phyloP scores from a whole-genome alignment of 2,329 filamentous ascomycete genomes.

The Neopestalotiopsis clavispora region DNA sequence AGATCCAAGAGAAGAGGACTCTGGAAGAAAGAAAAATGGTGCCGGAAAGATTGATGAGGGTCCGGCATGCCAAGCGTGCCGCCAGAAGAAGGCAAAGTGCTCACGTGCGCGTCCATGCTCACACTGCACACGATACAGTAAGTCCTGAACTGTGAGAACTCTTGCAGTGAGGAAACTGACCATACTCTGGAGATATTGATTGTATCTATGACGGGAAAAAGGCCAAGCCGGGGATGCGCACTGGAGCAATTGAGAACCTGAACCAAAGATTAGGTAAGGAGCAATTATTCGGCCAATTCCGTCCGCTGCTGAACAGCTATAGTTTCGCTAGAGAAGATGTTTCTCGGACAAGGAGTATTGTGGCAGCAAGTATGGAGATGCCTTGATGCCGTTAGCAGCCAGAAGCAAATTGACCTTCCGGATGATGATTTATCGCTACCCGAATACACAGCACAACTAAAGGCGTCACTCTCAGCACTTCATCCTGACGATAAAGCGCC shows the following conservation, averaged over 20 bases:
- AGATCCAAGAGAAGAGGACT: neutral
- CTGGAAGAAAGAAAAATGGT: neutral
- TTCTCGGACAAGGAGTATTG: conserved; percentile 41
- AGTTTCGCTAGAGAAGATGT: conserved; percentile 42
- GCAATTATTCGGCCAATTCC: conserved; percentile 34
- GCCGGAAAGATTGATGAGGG: conserved; percentile 1
- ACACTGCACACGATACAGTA: conserved; percentile 41
- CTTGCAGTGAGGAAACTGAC: neutral
- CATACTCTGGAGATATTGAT: conserved; percentile 26
- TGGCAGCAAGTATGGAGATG: conserved; percentile 39
- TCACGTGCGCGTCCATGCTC: conserved; percentile 47
- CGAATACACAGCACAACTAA: conserved; percentile 27
- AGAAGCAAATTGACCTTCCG: neutral
- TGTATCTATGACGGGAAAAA: conserved; percentile 40
- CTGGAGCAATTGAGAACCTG: conserved; percentile 40
- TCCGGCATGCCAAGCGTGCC: conserved; percentile 43
- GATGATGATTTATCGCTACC: conserved; percentile 21
- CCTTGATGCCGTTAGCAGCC: conserved; percentile 12
- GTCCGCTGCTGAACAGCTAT: neutral
- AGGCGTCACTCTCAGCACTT: conserved; percentile 22
- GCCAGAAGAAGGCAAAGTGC: conserved; percentile 50
- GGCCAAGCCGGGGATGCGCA: conserved; percentile 38
- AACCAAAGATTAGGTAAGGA: conserved; percentile 37
- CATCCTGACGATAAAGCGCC: conserved; percentile 4
- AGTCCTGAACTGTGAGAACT: conserved; percentile 7